phyloP scores from a whole-genome alignment of 2,329 filamentous ascomycete genomes.

The Claviceps sorghi region DNA sequence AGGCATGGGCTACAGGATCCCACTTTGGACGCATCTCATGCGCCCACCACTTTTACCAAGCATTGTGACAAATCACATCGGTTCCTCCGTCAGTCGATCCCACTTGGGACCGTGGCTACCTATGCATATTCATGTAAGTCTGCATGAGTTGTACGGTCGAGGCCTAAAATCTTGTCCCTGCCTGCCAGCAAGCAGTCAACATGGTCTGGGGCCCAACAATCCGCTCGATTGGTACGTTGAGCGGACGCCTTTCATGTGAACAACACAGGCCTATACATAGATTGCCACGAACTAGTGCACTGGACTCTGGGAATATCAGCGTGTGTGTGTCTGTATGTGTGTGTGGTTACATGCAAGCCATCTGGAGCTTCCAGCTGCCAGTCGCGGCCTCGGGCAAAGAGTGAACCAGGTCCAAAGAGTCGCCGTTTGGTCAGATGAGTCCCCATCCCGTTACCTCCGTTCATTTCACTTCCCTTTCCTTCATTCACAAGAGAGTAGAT shows the following conservation, averaged over 20 bases:
- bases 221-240: background rate
- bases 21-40: background rate
- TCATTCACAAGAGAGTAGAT: background rate
- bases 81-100: background rate
- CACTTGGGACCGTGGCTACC: conserved; percentile 1
- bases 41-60: background rate
- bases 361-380: background rate
- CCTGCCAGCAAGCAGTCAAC: background rate
- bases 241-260: background rate
- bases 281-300: conserved; percentile 1
- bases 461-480: background rate
- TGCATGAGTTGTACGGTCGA: conserved; percentile 4
- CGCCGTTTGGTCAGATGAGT: conserved; percentile 1
- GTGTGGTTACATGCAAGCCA: conserved; percentile 4
- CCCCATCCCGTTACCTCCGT: background rate
- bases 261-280: background rate
- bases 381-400: background rate
- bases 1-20: background rate
- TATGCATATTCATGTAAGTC: conserved; percentile 3
- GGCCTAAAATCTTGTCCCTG: background rate
- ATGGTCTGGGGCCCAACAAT: background rate
- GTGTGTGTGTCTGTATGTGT: background rate
- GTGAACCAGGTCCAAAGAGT: background rate
- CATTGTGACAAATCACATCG: conserved; percentile 4
- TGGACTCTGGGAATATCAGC: background rate